Conservation (phyloP, 1,284 basidiomycete species). For the Microbotryum lychnidis-dioicae region DNA sequence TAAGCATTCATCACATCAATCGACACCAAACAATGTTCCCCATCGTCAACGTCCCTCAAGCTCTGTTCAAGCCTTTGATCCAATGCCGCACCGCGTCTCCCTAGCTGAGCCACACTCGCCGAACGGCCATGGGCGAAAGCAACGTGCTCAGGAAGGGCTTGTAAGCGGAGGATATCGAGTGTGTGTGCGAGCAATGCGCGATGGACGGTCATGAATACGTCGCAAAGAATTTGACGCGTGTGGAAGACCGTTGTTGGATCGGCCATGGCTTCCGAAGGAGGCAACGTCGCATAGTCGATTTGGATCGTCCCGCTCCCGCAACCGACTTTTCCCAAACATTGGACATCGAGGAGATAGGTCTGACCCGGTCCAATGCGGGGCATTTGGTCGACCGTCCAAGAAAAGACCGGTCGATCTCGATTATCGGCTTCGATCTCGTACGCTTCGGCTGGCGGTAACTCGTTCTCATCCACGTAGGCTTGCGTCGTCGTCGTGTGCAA, state of each 20-base stretch:
- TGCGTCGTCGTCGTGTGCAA: slow-evolving; percentile 70
- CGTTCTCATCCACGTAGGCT: slow-evolving; percentile 60
- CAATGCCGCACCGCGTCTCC: slow-evolving; percentile 16
- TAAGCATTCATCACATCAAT: slow-evolving; percentile 83
- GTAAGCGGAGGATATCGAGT: slow-evolving; percentile 61
- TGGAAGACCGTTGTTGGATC: slow-evolving; percentile 50
- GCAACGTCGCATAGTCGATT: slow-evolving; percentile 85
- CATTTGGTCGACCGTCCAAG: slow-evolving; percentile 53
- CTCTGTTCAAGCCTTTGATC: slow-evolving; percentile 34
- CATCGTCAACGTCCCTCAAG: slow-evolving; percentile 43
- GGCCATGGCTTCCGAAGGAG: slow-evolving; percentile 10
- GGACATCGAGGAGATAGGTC: slow-evolving; percentile 58
- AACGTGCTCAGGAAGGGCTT: slow-evolving; percentile 8
- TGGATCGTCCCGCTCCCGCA: slow-evolving; percentile 71
- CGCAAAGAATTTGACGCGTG: slow-evolving; percentile 75
- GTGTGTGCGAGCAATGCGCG: slow-evolving; percentile 71
- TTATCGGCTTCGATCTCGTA: slow-evolving; percentile 85
- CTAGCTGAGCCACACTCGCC: slow-evolving; percentile 27
- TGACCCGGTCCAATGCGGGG: slow-evolving; percentile 58
- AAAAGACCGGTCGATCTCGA: slow-evolving; percentile 68
- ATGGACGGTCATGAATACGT: slow-evolving; percentile 78
- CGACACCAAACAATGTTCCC: slow-evolving; percentile 71
- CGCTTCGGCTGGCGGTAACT: slow-evolving; percentile 69
- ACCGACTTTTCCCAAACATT: slow-evolving; percentile 76
- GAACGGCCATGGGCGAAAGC: slow-evolving; percentile 9